phyloP scores from a whole-genome alignment of 2,329 filamentous ascomycete genomes.

The Endoconidiophora polonica region DNA sequence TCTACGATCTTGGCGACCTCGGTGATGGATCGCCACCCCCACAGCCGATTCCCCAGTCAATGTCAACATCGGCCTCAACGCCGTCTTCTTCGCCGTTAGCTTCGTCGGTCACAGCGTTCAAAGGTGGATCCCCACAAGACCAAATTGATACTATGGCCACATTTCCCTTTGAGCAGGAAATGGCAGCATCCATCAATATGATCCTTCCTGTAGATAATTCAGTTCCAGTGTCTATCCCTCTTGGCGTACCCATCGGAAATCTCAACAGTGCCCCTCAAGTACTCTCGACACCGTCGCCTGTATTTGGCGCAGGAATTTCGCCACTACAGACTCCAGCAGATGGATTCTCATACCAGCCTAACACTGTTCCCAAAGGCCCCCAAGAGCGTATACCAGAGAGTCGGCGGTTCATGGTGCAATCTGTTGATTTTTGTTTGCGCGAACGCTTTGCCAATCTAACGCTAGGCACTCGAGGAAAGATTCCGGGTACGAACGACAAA shows the following conservation, averaged over 20 bases:
- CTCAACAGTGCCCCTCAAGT: background rate
- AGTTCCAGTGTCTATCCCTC: background rate
- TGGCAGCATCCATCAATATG: too few relatives aligned
- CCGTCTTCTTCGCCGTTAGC: background rate
- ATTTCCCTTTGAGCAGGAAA: too few relatives aligned
- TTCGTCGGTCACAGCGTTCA: background rate
- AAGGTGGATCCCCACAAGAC: too few relatives aligned
- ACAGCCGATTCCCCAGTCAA: background rate
- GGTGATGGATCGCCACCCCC: background rate
- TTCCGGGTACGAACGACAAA: conserved; percentile 28
- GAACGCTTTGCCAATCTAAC: conserved; percentile 31
- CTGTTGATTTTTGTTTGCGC: conserved; percentile 40
- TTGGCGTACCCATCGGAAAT: background rate
- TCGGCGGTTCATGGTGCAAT: conserved; percentile 37
- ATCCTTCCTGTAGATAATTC: too few relatives aligned
- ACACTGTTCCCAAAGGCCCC: too few relatives aligned
- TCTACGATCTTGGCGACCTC: conserved; percentile 1
- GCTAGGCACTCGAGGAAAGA: conserved; percentile 38
- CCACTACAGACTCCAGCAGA: background rate
- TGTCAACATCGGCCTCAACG: background rate
- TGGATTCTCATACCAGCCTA: background rate
- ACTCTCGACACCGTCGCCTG: background rate
- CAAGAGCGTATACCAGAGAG: conserved; percentile 29
- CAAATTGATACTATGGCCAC: too few relatives aligned
- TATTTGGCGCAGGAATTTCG: background rate